phyloP scores from a whole-genome alignment of 2,329 filamentous ascomycete genomes.

The Cytospora piceicola region DNA sequence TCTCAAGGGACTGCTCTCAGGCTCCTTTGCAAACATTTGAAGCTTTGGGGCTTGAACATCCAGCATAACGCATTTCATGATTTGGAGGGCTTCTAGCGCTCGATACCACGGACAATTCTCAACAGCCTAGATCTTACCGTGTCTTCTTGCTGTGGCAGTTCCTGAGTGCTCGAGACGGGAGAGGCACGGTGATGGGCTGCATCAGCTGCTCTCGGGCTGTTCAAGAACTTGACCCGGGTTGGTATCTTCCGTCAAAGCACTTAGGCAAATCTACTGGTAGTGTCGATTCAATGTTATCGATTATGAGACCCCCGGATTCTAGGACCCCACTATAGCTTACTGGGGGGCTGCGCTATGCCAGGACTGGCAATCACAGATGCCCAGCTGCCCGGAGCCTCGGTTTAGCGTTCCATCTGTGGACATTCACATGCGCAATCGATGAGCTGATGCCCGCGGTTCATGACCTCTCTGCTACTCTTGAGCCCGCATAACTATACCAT shows the following conservation, averaged over 20 bases:
- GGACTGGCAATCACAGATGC: constrained; percentile 23
- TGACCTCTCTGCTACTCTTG: constrained; percentile 12
- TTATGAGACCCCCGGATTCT: background rate
- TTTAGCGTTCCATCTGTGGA: constrained; percentile 21
- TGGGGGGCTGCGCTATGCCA: constrained; percentile 17
- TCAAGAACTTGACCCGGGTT: background rate
- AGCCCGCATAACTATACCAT: constrained; percentile 2
- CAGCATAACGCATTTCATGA: no score
- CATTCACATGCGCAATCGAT: constrained; percentile 26
- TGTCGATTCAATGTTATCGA: no score
- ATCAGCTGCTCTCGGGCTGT: no score
- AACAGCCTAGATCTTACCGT: no score
- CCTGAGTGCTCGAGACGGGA: no score
- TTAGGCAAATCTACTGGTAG: no score
- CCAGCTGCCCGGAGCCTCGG: constrained; percentile 22
- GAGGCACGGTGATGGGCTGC: no score
- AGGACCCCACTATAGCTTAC: background rate
- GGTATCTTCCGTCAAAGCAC: no score
- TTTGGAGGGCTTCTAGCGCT: no score
- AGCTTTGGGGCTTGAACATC: background rate
- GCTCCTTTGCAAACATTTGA: background rate
- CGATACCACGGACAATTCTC: no score
- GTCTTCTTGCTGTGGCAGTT: no score
- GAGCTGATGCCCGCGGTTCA: constrained; percentile 18
- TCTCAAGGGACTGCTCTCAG: background rate